Evolutionary conservation across 306 rosid species (phyloP).

Genomic region (Vachellia collinsii): DNA sequence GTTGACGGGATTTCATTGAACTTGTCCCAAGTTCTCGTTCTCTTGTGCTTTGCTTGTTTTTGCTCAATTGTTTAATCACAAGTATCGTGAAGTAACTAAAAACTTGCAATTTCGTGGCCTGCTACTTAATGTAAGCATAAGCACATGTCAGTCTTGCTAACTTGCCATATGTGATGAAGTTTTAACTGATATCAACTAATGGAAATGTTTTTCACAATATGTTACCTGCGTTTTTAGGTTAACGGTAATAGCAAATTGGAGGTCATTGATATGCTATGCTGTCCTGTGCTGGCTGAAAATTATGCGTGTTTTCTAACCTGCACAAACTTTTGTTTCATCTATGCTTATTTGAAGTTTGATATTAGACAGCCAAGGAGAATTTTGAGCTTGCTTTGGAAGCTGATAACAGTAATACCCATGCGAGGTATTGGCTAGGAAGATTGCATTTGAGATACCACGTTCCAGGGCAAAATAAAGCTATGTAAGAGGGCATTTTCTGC

Average conservation of each 20-base stretch:
- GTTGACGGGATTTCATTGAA: background rate
- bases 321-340: slow-evolving; percentile 5
- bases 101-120: background rate
- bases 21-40: background rate
- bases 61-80: background rate
- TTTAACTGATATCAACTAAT: background rate
- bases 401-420: slow-evolving; percentile 81
- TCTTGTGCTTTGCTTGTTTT: background rate
- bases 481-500: slow-evolving; percentile 50
- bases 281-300: background rate
- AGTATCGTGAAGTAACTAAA: background rate
- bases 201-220: background rate
- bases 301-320: background rate
- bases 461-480: slow-evolving; percentile 76
- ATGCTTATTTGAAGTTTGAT: slow-evolving; percentile 26
- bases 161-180: background rate
- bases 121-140: background rate
- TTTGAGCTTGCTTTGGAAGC: slow-evolving; percentile 93
- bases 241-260: background rate
- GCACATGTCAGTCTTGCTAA: background rate
- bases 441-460: slow-evolving; percentile 93
- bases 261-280: background rate
- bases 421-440: slow-evolving; percentile 85
- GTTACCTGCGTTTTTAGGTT: background rate
- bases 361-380: slow-evolving; percentile 84